Evolutionary conservation across 139 green algal species (phyloP).

Genomic region (Edaphochlamys debaryana): DNA sequence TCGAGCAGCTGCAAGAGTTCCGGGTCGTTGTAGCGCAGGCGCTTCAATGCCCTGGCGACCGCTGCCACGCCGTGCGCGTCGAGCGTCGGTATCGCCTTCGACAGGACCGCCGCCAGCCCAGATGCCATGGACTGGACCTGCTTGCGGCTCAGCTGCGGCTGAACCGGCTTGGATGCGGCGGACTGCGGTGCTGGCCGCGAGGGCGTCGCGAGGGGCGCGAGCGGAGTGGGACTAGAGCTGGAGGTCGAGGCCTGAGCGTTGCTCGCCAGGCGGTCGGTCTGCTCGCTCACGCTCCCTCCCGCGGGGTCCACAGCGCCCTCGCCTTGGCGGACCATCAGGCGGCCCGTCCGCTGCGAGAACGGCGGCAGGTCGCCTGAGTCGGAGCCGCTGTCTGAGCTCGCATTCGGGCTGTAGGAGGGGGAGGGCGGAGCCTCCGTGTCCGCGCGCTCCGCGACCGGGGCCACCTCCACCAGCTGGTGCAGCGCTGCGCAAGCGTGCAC

Average conservation of each 20-base stretch:
- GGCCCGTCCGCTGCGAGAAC: neutral
- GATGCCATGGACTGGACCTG: neutral
- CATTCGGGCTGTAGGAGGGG: too few relatives aligned
- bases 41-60: neutral
- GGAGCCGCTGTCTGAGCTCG: too few relatives aligned
- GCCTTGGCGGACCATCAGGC: neutral
- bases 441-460: neutral
- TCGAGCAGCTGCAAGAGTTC: conserved; percentile 4
- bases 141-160: neutral
- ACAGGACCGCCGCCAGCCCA: neutral
- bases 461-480: conserved; percentile 9
- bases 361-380: too few relatives aligned
- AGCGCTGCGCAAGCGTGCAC: conserved; percentile 2
- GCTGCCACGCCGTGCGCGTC: conserved; percentile 1
- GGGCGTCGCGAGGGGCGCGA: too few relatives aligned
- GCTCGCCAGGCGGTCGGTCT: neutral
- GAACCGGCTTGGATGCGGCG: neutral
- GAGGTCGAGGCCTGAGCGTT: conserved; percentile 22
- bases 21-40: conserved; percentile 1
- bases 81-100: neutral
- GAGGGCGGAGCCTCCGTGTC: too few relatives aligned
- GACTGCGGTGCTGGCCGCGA: too few relatives aligned
- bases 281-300: neutral
- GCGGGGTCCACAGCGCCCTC: neutral
- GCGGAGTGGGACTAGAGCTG: too few relatives aligned